Evolutionary conservation across 208 protist species (phyloP).

Genomic region (Leishmania turanica): DNA sequence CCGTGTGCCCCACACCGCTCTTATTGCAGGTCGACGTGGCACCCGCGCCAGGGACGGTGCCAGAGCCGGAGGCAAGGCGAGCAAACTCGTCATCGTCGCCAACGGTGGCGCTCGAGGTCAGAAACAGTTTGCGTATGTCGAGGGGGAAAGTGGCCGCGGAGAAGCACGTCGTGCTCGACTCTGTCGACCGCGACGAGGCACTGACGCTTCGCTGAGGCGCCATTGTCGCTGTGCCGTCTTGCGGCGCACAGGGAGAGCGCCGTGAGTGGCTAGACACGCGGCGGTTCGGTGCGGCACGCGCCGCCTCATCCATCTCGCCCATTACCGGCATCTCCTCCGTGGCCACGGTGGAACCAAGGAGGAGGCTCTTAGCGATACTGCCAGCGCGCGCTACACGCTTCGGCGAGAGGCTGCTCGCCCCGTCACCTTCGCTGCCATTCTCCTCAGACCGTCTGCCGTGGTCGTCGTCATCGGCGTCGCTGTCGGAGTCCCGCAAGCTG

Average conservation of each 20-base stretch:
- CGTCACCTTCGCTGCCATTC: neutral
- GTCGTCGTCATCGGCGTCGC: neutral
- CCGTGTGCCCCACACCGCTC: neutral
- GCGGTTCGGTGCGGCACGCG: neutral
- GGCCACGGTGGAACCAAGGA: neutral
- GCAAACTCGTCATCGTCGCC: conserved; percentile 5
- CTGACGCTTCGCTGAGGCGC: neutral
- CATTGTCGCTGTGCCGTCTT: neutral
- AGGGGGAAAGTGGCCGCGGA: neutral
- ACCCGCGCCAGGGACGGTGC: neutral
- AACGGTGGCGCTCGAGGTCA: conserved; percentile 1
- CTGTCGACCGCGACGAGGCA: neutral
- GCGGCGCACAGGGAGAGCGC: neutral
- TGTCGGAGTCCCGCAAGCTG: neutral
- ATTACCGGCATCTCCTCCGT: neutral
- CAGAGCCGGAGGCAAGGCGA: neutral
- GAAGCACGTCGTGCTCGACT: neutral
- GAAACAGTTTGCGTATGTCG: conserved; percentile 28
- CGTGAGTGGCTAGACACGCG: neutral
- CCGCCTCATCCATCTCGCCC: neutral
- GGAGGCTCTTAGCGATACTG: neutral
- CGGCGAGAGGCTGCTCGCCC: neutral
- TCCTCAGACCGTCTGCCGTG: neutral
- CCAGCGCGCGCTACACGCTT: neutral
- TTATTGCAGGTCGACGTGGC: neutral